These are phyloP conservation scores for Hypoxylon sp. DNA, from an alignment of 2,329 filamentous ascomycete genomes.

Conservation along the genomic window DNA sequence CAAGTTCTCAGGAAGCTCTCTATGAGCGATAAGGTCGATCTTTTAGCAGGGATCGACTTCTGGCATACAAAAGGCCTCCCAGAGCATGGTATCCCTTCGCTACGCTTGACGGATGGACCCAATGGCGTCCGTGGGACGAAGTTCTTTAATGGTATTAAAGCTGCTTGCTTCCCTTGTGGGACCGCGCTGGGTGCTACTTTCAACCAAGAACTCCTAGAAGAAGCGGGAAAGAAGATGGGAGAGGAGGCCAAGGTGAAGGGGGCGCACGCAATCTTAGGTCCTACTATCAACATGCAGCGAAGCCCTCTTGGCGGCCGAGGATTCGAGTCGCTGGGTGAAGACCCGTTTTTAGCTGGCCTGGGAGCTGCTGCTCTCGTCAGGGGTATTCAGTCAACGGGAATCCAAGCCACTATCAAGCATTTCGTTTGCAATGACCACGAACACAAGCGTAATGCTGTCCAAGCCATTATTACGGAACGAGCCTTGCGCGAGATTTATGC, in stretches of 20 bases:
- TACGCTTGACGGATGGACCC: constrained; percentile 77
- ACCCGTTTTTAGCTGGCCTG: constrained; percentile 70
- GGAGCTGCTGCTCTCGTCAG: constrained; percentile 67
- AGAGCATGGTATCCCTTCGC: constrained; percentile 72
- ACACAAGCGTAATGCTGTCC: constrained; percentile 69
- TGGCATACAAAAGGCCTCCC: constrained; percentile 77
- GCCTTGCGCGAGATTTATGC: constrained; percentile 72
- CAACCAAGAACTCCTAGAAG: constrained; percentile 66
- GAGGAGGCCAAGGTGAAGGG: constrained; percentile 69
- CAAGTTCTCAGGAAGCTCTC: constrained; percentile 68
- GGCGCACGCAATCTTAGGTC: constrained; percentile 71
- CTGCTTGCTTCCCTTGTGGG: constrained; percentile 74
- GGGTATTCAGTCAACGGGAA: constrained; percentile 69
- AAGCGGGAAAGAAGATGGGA: constrained; percentile 67
- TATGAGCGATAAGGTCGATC: constrained; percentile 66
- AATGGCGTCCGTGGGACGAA: constrained; percentile 78
- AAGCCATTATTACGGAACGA: constrained; percentile 68
- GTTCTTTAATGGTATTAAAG: constrained; percentile 75
- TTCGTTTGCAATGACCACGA: constrained; percentile 75
- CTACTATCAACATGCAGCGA: constrained; percentile 75
- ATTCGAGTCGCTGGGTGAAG: constrained; percentile 72
- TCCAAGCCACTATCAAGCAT: constrained; percentile 72
- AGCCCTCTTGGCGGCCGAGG: constrained; percentile 72
- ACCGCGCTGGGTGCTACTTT: constrained; percentile 72
- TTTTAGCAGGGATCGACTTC: constrained; percentile 73